These are phyloP conservation scores for Lactarius deliciosus DNA, from an alignment of 768 basidiomycete species.

Conservation along the genomic window DNA sequence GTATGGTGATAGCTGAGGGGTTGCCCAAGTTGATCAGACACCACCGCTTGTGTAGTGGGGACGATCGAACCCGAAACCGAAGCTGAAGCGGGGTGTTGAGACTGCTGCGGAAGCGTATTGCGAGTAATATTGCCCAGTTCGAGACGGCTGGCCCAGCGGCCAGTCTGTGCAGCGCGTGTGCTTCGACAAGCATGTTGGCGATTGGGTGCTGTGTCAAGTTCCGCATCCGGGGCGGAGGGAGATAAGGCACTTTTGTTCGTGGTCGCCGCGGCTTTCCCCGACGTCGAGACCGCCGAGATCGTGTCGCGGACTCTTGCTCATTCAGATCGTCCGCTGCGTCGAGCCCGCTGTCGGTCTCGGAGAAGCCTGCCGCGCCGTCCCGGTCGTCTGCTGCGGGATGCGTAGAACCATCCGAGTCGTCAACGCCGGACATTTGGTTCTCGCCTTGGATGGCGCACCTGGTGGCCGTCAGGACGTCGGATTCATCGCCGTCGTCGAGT, in stretches of 20 bases:
- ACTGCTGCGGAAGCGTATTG: neutral
- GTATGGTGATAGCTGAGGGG: slow-evolving; percentile 5
- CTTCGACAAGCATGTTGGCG: neutral
- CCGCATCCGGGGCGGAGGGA: slow-evolving; percentile 23
- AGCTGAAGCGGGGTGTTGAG: neutral
- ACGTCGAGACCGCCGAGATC: slow-evolving; percentile 10
- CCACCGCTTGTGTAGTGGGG: neutral
- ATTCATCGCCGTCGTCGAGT: neutral
- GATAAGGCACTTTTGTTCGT: slow-evolving; percentile 14
- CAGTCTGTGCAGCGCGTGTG: neutral
- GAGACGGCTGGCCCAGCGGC: neutral
- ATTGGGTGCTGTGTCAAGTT: slow-evolving; percentile 6
- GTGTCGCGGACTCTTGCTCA: slow-evolving; percentile 7
- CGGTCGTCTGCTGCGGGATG: slow-evolving; percentile 19
- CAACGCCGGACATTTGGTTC: slow-evolving; percentile 6
- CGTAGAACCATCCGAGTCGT: slow-evolving; percentile 16
- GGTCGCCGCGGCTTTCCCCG: slow-evolving; percentile 16
- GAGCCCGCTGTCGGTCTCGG: slow-evolving; percentile 8
- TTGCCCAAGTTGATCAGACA: neutral
- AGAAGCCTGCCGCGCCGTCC: slow-evolving; percentile 4
- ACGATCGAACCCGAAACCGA: neutral
- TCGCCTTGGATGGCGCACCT: slow-evolving; percentile 21
- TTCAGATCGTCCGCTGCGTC: slow-evolving; percentile 5
- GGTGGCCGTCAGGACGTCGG: neutral
- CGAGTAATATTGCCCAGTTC: neutral